Evolutionary conservation across 2,329 filamentous ascomycete genomes (phyloP).

Genomic region (Hymenotorrendiella dingleyae): DNA sequence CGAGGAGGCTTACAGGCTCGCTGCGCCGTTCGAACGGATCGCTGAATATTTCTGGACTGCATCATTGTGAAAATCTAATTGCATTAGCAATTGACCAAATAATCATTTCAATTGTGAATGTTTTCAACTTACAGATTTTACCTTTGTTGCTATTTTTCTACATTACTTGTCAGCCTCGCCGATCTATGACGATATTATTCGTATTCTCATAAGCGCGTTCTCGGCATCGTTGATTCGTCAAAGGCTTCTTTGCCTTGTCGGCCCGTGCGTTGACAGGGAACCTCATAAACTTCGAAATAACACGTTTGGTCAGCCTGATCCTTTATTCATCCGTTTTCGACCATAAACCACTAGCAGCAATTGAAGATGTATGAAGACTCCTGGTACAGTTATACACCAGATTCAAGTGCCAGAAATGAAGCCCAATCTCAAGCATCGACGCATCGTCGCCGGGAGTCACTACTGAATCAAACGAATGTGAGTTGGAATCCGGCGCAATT

Average conservation of each 20-base stretch:
- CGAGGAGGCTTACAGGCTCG: conserved; percentile 12
- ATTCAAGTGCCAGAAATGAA: conserved; percentile 46
- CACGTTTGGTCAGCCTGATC: conserved; percentile 8
- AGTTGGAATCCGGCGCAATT: no score
- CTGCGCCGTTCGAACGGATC: conserved; percentile 12
- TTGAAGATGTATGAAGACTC: conserved; percentile 71
- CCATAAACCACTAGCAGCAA: not conserved
- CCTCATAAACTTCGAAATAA: not conserved
- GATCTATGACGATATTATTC: conserved; percentile 17
- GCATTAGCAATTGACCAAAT: not conserved
- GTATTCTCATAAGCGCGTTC: not conserved
- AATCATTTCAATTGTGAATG: no score
- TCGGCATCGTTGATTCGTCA: not conserved
- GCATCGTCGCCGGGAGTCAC: conserved; percentile 62
- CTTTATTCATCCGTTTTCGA: not conserved
- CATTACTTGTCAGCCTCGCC: conserved; percentile 17
- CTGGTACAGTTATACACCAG: conserved; percentile 74
- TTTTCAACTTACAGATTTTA: no score
- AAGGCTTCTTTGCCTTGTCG: no score
- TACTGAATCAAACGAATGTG: conserved; percentile 62
- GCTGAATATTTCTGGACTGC: conserved; percentile 13
- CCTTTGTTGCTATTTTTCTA: no score
- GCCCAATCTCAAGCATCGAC: conserved; percentile 40
- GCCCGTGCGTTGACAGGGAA: no score
- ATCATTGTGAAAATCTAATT: conserved; percentile 16